Evolutionary conservation across 2,329 filamentous ascomycete species (phyloP), one percentile per base, ranked within the genome.

Genomic region (Colletotrichum tropicicola): DNA sequence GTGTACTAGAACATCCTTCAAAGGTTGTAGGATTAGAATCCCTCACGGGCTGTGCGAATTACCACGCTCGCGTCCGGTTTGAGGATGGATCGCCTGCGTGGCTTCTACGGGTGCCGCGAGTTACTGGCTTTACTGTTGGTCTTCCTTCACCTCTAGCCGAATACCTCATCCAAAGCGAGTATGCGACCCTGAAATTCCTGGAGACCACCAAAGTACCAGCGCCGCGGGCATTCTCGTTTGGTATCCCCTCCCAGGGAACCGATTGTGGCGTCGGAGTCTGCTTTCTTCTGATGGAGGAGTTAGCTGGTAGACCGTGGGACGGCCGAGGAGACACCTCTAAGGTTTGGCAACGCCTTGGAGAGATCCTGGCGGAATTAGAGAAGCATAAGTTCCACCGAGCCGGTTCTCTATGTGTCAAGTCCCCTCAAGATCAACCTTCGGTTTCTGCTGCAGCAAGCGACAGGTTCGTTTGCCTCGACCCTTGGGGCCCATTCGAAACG

Each of bases 111-210:
- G 65, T 74, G 10, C 71, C 72, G 19, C 67, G 71, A 6, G 69
- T 70, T 41, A 13, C 68, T 13, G 51, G 68, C 35, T 69, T 66
- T 37, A 66, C 61, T 28, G 66, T 70, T 39, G 65, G 68, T 6
- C 67, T 73, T 7, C 57, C 64, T 5, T 52, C 48, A 15, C 43
- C 47, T 39, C 67, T 74, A 5, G 68, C 68, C 2, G 72, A 73
- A 7, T 73, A 73, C 53, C 51, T 74, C 15, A 68, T 75, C 3
- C 51, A 49, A 23, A 75, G 73, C 69, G 73, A 76, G 63, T 75
- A 71, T 37, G 72, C 72, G 1, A 75, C 74, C 1, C 67, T 77
- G 19, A 75, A 74, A 48, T 76, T 73, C 52, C 67, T 77, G 6
- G 72, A 73, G 49, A 68, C 59, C 4, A 69, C 71, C 2, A 35